Evolutionary conservation across 2,329 filamentous ascomycete genomes (phyloP).

Genomic region (Truncatella angustata): DNA sequence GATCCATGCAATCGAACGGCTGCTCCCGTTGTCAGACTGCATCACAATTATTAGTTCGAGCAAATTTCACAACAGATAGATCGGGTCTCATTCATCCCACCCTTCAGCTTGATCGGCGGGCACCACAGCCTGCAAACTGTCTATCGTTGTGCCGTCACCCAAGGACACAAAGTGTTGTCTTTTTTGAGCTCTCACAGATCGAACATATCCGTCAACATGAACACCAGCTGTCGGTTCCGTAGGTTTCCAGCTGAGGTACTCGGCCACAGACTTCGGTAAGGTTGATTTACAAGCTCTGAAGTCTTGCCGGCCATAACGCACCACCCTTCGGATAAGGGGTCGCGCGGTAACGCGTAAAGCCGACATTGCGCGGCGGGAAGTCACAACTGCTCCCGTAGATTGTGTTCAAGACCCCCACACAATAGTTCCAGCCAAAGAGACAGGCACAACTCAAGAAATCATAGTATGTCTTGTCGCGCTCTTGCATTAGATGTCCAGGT

Average conservation of each 20-base stretch:
- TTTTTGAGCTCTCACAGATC: slow-evolving; percentile 85
- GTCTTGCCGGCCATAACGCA: slow-evolving; percentile 11
- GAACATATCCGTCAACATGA: slow-evolving; percentile 74
- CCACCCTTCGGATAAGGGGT: slow-evolving; percentile 17
- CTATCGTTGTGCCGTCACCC: slow-evolving; percentile 80
- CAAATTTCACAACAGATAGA: slow-evolving; percentile 11
- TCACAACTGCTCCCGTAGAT: too few relatives aligned
- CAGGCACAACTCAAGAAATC: too few relatives aligned
- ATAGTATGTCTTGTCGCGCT: too few relatives aligned
- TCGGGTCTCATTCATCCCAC: slow-evolving; percentile 49
- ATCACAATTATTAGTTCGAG: slow-evolving; percentile 26
- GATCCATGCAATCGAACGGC: slow-evolving; percentile 75
- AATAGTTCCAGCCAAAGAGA: too few relatives aligned
- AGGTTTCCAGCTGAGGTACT: slow-evolving; percentile 53
- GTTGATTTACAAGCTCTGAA: slow-evolving; percentile 25
- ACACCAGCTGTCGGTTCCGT: slow-evolving; percentile 44
- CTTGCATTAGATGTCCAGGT: neutral
- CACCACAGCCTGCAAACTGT: slow-evolving; percentile 78
- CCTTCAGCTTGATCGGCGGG: slow-evolving; percentile 68
- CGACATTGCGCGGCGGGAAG: slow-evolving; percentile 12
- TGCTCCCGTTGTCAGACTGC: slow-evolving; percentile 75
- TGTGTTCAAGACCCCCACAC: too few relatives aligned
- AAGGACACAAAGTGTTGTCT: slow-evolving; percentile 78
- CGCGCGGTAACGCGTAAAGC: slow-evolving; percentile 18
- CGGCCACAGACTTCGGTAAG: slow-evolving; percentile 47